A percentile compares a stretch with the other conserved stretches of the same genome.
Conservation (phyloP, 2,329 filamentous ascomycete genomes). For the Rutstroemia sp. region DNA sequence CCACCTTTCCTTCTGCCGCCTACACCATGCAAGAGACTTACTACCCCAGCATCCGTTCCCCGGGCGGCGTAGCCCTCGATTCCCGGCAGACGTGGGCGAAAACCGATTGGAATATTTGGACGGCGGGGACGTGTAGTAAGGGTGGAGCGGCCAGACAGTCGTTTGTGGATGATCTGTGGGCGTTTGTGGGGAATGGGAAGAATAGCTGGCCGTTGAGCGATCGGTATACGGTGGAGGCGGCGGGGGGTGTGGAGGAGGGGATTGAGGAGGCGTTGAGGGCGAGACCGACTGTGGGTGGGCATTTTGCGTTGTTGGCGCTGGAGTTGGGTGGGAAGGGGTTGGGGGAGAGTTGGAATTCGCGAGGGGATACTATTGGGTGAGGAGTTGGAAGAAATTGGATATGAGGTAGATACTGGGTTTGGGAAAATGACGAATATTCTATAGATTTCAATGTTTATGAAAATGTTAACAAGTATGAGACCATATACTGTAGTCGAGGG, state of each 20-base stretch:
- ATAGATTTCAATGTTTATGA: not conserved
- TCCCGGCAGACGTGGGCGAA: constrained; percentile 35
- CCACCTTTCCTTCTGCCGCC: constrained; percentile 31
- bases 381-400: not conserved
- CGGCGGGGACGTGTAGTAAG: not conserved
- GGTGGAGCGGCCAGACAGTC: not conserved
- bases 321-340: not conserved
- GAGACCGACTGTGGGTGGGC: constrained; percentile 68
- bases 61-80: constrained; percentile 35
- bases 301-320: constrained; percentile 65
- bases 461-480: not conserved
- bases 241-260: not conserved
- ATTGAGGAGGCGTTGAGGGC: constrained; percentile 51
- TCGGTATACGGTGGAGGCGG: not conserved
- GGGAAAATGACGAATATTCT: too few relatives aligned
- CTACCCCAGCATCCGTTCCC: constrained; percentile 31
- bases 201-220: not conserved
- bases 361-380: not conserved
- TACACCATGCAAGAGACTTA: constrained; percentile 32
- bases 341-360: not conserved
- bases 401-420: not conserved
- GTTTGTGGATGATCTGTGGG: constrained; percentile 1
- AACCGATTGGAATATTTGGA: constrained; percentile 38
- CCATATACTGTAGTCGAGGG: not conserved
- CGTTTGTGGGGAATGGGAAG: not conserved